Evolutionary conservation across 345 rosid species (phyloP).

Genomic region (Lepidium didymum): DNA sequence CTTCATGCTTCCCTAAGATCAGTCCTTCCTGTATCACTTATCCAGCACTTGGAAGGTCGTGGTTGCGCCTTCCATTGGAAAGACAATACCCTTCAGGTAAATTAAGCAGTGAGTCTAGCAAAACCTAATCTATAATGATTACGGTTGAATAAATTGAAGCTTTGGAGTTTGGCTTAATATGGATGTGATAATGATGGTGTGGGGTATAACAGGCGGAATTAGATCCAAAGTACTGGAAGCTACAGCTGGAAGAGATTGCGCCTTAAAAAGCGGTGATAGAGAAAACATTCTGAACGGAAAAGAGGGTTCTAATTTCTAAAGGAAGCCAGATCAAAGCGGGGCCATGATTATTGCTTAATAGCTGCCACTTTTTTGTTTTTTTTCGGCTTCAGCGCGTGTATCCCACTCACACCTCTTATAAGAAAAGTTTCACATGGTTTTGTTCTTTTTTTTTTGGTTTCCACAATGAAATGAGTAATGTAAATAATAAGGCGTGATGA

Average conservation of each 20-base stretch:
- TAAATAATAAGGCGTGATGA: no score
- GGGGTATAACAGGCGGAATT: constrained; percentile 20
- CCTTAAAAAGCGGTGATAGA: not conserved
- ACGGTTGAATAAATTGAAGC: not conserved
- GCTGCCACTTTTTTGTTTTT: not conserved
- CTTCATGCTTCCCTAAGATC: constrained; percentile 35
- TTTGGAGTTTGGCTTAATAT: not conserved
- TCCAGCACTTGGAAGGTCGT: constrained; percentile 31
- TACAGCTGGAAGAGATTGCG: constrained; percentile 21
- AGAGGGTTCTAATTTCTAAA: not conserved
- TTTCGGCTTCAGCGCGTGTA: constrained; percentile 4
- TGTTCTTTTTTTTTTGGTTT: no score
- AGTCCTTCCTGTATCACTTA: constrained; percentile 25
- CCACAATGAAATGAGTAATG: no score
- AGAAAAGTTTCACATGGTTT: not conserved
- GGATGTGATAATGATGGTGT: not conserved
- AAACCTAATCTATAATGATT: not conserved
- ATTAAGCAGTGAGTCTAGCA: not conserved
- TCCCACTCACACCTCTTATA: not conserved
- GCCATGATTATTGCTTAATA: not conserved
- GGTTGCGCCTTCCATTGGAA: constrained; percentile 40
- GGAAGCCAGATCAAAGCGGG: not conserved
- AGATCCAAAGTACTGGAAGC: constrained; percentile 32
- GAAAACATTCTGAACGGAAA: not conserved
- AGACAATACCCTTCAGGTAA: constrained; percentile 37